phyloP scores from a whole-genome alignment of 2,329 filamentous ascomycete genomes.

The Aureobasidium sp. region DNA sequence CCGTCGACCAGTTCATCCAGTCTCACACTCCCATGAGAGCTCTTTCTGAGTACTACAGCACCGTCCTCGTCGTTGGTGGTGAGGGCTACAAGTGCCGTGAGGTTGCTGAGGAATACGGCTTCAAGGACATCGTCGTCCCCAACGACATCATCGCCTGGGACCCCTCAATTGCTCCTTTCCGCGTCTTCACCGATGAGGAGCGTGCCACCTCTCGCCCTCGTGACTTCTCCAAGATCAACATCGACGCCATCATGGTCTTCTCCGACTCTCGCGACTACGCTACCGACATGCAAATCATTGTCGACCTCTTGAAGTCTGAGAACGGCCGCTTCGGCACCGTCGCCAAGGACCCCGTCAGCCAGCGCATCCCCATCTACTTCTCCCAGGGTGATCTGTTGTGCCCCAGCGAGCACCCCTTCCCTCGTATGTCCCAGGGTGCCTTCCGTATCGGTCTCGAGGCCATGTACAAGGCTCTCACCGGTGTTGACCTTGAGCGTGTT shows the following conservation, averaged over 20 bases:
- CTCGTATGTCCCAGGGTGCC: slow-evolving; percentile 64
- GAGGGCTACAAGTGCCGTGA: slow-evolving; percentile 67
- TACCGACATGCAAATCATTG: slow-evolving; percentile 67
- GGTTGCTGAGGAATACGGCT: slow-evolving; percentile 64
- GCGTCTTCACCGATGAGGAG: slow-evolving; percentile 59
- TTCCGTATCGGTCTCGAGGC: slow-evolving; percentile 67
- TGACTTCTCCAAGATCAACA: slow-evolving; percentile 63
- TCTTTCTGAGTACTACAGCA: slow-evolving; percentile 66
- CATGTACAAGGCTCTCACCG: slow-evolving; percentile 63
- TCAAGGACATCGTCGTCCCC: slow-evolving; percentile 63
- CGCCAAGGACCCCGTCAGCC: slow-evolving; percentile 54
- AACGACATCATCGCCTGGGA: slow-evolving; percentile 67
- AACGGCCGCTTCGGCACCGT: slow-evolving; percentile 57
- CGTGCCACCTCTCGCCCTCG: slow-evolving; percentile 57
- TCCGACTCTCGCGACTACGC: slow-evolving; percentile 66
- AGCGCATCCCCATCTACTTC: slow-evolving; percentile 68
- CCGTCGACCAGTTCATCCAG: slow-evolving; percentile 67
- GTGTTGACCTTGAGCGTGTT: slow-evolving; percentile 62
- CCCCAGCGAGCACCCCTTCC: slow-evolving; percentile 43
- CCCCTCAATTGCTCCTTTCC: slow-evolving; percentile 59
- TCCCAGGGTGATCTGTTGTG: slow-evolving; percentile 57
- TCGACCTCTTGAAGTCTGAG: slow-evolving; percentile 61
- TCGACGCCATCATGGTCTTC: slow-evolving; percentile 67
- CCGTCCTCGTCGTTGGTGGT: slow-evolving; percentile 65
- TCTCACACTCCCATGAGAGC: slow-evolving; percentile 71